Conservation (phyloP, 2,329 filamentous ascomycete genomes). For the Tolypocladium pustulatum region DNA sequence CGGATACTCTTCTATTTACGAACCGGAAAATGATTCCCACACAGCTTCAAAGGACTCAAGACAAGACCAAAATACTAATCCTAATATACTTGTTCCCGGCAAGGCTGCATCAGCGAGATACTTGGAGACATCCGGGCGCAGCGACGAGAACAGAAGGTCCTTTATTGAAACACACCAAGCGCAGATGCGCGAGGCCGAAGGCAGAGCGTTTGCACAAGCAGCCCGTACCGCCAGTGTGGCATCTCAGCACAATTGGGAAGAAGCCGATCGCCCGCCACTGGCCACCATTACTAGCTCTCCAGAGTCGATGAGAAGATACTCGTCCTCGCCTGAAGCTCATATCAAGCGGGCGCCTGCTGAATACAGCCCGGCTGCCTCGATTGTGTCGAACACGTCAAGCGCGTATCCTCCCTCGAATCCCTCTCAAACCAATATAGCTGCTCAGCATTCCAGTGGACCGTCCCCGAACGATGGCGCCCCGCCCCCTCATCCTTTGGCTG, state of each 20-base stretch:
- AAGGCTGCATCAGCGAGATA: conserved; percentile 26
- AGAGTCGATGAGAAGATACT: conserved; percentile 11
- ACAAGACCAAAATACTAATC: background rate
- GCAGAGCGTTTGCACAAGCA: conserved; percentile 45
- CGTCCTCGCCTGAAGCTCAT: conserved; percentile 17
- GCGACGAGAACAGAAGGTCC: conserved; percentile 44
- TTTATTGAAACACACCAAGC: conserved; percentile 49
- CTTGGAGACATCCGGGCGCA: conserved; percentile 27
- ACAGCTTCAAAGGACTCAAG: background rate
- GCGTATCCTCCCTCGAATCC: conserved; percentile 13
- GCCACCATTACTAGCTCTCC: conserved; percentile 13
- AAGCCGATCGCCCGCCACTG: conserved; percentile 9
- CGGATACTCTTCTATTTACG: conserved; percentile 31
- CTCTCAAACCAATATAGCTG: conserved; percentile 6
- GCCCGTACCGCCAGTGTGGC: conserved; percentile 22
- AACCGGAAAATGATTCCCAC: conserved; percentile 7
- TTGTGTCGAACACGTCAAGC: conserved; percentile 21
- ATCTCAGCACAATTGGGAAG: conserved; percentile 22
- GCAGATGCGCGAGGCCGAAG: conserved; percentile 51
- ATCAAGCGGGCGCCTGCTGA: conserved; percentile 16
- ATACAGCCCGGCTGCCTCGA: conserved; percentile 30
- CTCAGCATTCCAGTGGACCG: conserved; percentile 12
- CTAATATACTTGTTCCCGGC: conserved; percentile 20
- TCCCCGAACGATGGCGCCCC: conserved; percentile 12
- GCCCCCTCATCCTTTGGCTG: conserved; percentile 13